These are phyloP conservation scores for Pulveroboletus frians DNA, from an alignment of 768 basidiomycete genomes.

Conservation along the genomic window DNA sequence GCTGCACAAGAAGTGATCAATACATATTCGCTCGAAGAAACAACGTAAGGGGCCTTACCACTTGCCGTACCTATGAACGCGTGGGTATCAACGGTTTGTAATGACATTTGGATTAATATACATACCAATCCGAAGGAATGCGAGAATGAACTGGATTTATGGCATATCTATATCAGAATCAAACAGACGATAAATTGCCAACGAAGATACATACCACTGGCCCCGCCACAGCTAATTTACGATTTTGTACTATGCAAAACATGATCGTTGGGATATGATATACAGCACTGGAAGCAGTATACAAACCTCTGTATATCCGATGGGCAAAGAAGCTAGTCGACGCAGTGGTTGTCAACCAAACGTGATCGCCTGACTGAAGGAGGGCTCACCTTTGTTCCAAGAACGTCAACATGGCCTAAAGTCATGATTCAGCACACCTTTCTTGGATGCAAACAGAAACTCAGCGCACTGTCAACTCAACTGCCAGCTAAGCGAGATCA, in stretches of 20 bases:
- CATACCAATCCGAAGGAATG: slow-evolving; percentile 20
- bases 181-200: neutral
- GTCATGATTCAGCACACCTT: neutral
- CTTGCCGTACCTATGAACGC: slow-evolving; percentile 16
- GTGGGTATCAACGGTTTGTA: neutral
- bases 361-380: fast-evolving
- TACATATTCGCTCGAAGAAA: neutral
- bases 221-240: slow-evolving; percentile 12
- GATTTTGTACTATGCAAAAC: slow-evolving; percentile 10
- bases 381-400: slow-evolving; percentile 20
- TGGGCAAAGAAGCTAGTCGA: slow-evolving; percentile 19
- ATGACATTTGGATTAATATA: neutral
- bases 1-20: slow-evolving; percentile 6
- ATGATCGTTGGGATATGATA: neutral
- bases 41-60: slow-evolving; percentile 2
- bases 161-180: slow-evolving; percentile 2
- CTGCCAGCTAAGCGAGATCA: slow-evolving; percentile 6
- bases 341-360: neutral
- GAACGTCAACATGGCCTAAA: slow-evolving; percentile 23
- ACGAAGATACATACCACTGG: slow-evolving; percentile 10
- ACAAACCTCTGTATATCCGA: slow-evolving; percentile 23
- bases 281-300: neutral
- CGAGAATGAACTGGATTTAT: slow-evolving; percentile 9
- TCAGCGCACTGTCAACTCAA: slow-evolving; percentile 18
- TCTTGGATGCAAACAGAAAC: neutral